Evolutionary conservation across 2,329 filamentous ascomycete genomes (phyloP).

Genomic region (Fusarium secorum): DNA sequence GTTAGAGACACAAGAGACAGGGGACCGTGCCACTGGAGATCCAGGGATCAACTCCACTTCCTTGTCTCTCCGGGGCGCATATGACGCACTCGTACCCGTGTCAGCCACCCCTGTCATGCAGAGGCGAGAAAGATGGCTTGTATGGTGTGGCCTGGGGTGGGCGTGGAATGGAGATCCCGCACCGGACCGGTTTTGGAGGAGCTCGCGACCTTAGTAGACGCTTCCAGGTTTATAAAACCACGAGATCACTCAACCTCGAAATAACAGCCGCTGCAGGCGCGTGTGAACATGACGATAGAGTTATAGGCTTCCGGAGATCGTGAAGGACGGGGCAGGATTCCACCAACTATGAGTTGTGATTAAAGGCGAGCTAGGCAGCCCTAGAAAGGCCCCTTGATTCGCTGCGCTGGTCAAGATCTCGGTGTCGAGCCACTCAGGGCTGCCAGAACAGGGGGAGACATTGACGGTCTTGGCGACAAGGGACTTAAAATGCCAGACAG

Average conservation of each 20-base stretch:
- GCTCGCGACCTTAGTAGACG: conserved; percentile 15
- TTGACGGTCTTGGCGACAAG: conserved; percentile 36
- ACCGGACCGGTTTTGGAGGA: conserved; percentile 34
- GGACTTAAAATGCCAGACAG: conserved; percentile 21
- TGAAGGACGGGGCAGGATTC: background rate
- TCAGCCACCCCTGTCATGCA: conserved; percentile 32
- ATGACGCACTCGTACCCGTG: conserved; percentile 43
- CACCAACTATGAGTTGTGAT: background rate
- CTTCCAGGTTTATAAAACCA: conserved; percentile 15
- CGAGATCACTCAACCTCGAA: conserved; percentile 20
- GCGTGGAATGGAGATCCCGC: conserved; percentile 35
- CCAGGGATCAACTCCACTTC: conserved; percentile 32
- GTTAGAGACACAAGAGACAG: conserved; percentile 34
- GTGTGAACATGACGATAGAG: background rate
- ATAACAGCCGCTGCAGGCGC: conserved; percentile 34
- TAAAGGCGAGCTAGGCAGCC: background rate
- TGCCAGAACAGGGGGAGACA: conserved; percentile 26
- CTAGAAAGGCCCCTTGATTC: conserved; percentile 28
- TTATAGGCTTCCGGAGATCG: background rate
- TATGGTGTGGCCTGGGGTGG: conserved; percentile 27
- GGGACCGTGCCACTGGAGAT: conserved; percentile 32
- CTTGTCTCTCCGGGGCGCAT: conserved; percentile 39
- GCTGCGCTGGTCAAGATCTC: conserved; percentile 34
- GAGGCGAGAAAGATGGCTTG: conserved; percentile 32
- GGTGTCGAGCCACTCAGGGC: conserved; percentile 18